Evolutionary conservation across 208 protist genomes (phyloP).

Genomic region (Balamuthia mandrillaris): DNA sequence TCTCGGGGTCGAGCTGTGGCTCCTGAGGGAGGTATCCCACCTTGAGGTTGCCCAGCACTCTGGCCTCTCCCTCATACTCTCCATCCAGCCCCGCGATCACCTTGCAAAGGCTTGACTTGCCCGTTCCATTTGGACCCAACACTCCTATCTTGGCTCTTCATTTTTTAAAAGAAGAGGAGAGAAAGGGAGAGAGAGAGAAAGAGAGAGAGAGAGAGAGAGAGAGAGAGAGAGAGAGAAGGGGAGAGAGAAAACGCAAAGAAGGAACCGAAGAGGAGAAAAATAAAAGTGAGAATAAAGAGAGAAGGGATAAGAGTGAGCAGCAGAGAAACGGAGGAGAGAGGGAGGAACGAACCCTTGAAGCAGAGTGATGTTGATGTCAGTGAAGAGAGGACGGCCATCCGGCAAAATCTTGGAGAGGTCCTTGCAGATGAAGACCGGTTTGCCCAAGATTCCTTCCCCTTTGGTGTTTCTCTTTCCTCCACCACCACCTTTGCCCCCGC

Average conservation of each 20-base stretch:
- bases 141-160: slow-evolving; percentile 55
- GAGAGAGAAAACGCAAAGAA: too few relatives aligned
- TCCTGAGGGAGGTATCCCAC: slow-evolving; percentile 50
- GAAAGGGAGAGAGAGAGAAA: too few relatives aligned
- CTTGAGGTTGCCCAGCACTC: not conserved
- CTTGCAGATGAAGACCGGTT: not conserved
- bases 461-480: not conserved
- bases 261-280: too few relatives aligned
- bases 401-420: not conserved
- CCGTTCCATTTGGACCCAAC: slow-evolving; percentile 44
- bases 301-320: too few relatives aligned
- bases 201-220: too few relatives aligned
- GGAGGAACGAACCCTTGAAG: not conserved
- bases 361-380: not conserved
- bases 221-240: too few relatives aligned
- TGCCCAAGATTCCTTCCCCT: not conserved
- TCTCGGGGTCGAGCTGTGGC: slow-evolving; percentile 45
- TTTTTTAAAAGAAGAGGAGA: too few relatives aligned
- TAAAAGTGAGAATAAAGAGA: too few relatives aligned
- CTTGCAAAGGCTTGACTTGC: slow-evolving; percentile 58
- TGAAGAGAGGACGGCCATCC: not conserved
- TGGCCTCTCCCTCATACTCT: slow-evolving; percentile 50
- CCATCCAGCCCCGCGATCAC: slow-evolving; percentile 49
- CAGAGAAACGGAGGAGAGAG: not conserved
- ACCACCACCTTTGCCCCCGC: too few relatives aligned